These are phyloP conservation scores for Begonia masoniana DNA, from an alignment of 306 rosid species.

Conservation along the genomic window DNA sequence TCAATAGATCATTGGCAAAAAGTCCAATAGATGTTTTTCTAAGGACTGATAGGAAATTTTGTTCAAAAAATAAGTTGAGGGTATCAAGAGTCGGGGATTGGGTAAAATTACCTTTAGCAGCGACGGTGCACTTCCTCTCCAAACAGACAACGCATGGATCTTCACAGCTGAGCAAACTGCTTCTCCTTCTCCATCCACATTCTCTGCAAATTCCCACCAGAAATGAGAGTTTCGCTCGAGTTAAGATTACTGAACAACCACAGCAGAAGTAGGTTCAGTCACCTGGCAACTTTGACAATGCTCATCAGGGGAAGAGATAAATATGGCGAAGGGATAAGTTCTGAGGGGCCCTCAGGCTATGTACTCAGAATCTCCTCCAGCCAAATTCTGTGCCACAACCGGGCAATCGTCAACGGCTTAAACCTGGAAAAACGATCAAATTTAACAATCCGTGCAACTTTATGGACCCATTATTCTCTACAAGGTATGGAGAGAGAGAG, in stretches of 20 bases:
- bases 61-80: too few species aligned
- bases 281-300: conserved; percentile 81
- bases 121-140: conserved; percentile 81
- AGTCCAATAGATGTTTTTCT: too few species aligned
- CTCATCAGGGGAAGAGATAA: conserved; percentile 88
- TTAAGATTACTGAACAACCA: neutral
- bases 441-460: neutral
- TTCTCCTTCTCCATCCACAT: conserved; percentile 76
- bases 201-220: conserved; percentile 41
- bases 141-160: conserved; percentile 95
- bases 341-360: conserved; percentile 32
- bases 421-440: neutral
- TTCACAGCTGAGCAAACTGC: conserved; percentile 39
- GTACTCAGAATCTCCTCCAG: conserved; percentile 65
- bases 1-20: too few species aligned
- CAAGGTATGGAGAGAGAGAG: too few species aligned
- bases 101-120: conserved; percentile 62
- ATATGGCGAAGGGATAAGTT: conserved; percentile 58
- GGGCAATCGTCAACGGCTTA: conserved; percentile 83
- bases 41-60: too few species aligned
- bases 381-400: conserved; percentile 72
- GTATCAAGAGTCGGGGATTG: too few species aligned
- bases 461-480: too few species aligned
- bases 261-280: conserved; percentile 6
- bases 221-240: neutral